Percentiles rank a stretch among this genome's conserved stretches.
Conservation (phyloP, 352 stramenopile species). For the Phytophthora cactorum region DNA sequence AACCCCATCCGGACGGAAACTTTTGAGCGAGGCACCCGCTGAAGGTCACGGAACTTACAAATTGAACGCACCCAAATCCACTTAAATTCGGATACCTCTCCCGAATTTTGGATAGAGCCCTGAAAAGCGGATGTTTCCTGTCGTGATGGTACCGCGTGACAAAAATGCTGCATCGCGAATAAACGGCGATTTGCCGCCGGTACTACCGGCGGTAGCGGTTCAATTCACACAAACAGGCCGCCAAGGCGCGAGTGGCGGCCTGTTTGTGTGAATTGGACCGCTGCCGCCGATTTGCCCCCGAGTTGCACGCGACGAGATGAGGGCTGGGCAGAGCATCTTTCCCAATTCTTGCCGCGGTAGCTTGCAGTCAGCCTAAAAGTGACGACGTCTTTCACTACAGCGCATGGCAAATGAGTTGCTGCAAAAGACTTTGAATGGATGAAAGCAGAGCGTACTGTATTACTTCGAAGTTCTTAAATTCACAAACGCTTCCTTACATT, state of each 20-base stretch:
- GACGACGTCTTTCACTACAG: too few relatives aligned
- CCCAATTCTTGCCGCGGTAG: not conserved
- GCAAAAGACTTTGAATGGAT: not conserved
- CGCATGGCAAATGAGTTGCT: not conserved
- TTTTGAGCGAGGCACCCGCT: too few relatives aligned
- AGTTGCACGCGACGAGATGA: slow-evolving; percentile 8
- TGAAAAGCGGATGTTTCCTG: slow-evolving; percentile 1
- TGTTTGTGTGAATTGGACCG: too few relatives aligned
- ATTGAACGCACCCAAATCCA: too few relatives aligned
- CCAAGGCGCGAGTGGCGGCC: slow-evolving; percentile 9
- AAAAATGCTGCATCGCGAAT: slow-evolving; percentile 24
- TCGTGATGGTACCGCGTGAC: slow-evolving; percentile 20
- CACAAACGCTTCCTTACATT: slow-evolving; percentile 47
- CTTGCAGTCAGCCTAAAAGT: too few relatives aligned
- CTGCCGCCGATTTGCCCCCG: too few relatives aligned
- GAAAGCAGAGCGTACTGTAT: slow-evolving; percentile 21
- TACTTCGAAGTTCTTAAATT: slow-evolving; percentile 3
- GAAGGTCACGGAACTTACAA: too few relatives aligned
- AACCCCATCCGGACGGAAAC: too few relatives aligned
- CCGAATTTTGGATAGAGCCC: not conserved
- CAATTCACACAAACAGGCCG: slow-evolving; percentile 30
- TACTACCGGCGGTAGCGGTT: slow-evolving; percentile 2
- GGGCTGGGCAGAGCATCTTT: slow-evolving; percentile 15
- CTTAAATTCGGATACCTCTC: not conserved
- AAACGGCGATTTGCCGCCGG: not conserved